phyloP scores from a whole-genome alignment of 2,329 filamentous ascomycete genomes.

The Exophiala spinifera region DNA sequence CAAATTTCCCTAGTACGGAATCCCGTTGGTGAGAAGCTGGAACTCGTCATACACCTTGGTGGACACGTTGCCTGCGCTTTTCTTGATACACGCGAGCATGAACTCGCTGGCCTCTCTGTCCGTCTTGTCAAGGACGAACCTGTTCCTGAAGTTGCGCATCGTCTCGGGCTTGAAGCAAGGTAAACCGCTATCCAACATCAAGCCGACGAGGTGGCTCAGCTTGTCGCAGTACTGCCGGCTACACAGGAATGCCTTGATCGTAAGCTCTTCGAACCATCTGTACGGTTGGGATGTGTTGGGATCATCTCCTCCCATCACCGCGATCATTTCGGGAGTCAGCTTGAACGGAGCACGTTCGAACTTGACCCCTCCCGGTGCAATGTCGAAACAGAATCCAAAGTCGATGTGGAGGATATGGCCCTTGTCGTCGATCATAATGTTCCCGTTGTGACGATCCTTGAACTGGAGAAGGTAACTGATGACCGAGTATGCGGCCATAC shows the following conservation, averaged over 20 bases:
- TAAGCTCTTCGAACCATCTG: slow-evolving; percentile 93
- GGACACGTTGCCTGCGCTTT: slow-evolving; percentile 84
- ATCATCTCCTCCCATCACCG: slow-evolving; percentile 79
- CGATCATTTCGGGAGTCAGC: slow-evolving; percentile 93
- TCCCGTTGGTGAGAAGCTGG: slow-evolving; percentile 94
- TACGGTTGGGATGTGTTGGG: slow-evolving; percentile 77
- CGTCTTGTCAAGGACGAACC: slow-evolving; percentile 87
- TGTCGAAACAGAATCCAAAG: slow-evolving; percentile 99
- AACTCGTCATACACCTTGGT: slow-evolving; percentile 98
- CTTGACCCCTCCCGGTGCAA: slow-evolving; percentile 91
- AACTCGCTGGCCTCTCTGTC: slow-evolving; percentile 94
- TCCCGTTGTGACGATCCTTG: slow-evolving; percentile 98
- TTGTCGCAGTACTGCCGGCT: slow-evolving; percentile 83
- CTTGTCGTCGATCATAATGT: slow-evolving; percentile 98
- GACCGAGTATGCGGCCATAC: slow-evolving; percentile 96
- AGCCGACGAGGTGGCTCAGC: slow-evolving; percentile 79
- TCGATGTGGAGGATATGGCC: slow-evolving; percentile 98
- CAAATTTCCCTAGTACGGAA: slow-evolving; percentile 67
- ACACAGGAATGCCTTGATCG: slow-evolving; percentile 91
- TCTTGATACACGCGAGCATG: slow-evolving; percentile 83
- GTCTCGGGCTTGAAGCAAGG: slow-evolving; percentile 98
- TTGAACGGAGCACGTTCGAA: slow-evolving; percentile 99
- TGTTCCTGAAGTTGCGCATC: slow-evolving; percentile 83
- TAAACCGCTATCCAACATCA: slow-evolving; percentile 94
- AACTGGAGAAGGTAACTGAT: slow-evolving; percentile 97